Evolutionary conservation across 1,284 basidiomycete genomes (phyloP).

Genomic region (Marasmius tenuissimus): DNA sequence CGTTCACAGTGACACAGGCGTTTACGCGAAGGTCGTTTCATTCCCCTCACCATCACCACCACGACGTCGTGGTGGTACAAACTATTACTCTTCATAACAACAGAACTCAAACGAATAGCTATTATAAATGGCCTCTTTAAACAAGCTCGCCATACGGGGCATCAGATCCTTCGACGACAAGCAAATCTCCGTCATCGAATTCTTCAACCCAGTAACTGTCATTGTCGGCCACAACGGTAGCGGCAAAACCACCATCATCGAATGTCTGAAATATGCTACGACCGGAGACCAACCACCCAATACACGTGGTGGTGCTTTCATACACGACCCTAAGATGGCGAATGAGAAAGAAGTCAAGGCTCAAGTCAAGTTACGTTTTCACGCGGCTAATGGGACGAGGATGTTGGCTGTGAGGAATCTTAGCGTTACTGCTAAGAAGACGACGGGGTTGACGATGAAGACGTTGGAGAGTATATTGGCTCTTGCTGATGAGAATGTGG

Average conservation of each 20-base stretch:
- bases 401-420: constrained; percentile 96
- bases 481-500: constrained; percentile 65
- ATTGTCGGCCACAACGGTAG: constrained; percentile 99
- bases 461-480: constrained; percentile 93
- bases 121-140: constrained; percentile 71
- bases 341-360: constrained; percentile 99
- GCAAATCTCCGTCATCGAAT: constrained; percentile 92
- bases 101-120: too few relatives aligned
- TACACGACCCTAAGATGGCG: constrained; percentile 99
- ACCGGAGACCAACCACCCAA: constrained; percentile 98
- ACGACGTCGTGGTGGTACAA: too few relatives aligned
- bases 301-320: constrained; percentile 95
- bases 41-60: background rate
- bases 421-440: constrained; percentile 93
- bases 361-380: constrained; percentile 93
- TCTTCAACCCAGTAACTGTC: constrained; percentile 96
- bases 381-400: constrained; percentile 81
- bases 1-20: background rate
- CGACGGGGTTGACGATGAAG: constrained; percentile 89
- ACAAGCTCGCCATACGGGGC: constrained; percentile 86
- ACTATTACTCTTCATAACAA: too few relatives aligned
- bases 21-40: background rate
- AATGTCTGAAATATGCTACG: constrained; percentile 98
- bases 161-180: constrained; percentile 96
- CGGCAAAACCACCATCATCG: constrained; percentile 99